phyloP scores from a whole-genome alignment of 352 stramenopile species.

The Phytophthora tubulina region DNA sequence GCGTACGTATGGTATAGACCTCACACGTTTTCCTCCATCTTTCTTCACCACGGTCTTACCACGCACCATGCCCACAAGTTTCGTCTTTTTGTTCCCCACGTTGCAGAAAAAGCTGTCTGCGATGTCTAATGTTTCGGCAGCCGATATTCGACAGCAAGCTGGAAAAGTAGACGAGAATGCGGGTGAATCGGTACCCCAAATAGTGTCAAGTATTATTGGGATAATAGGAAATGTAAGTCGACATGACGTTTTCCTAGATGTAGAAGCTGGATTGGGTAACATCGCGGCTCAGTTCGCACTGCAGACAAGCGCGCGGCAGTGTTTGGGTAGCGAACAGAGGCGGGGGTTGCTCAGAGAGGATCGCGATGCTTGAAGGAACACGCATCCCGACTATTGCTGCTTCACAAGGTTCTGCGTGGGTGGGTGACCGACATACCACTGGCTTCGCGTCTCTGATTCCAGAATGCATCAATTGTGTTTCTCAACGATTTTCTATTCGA shows the following conservation, averaged over 20 bases:
- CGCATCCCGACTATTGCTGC: not conserved
- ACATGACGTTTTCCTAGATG: constrained; percentile 11
- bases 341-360: not conserved
- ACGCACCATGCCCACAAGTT: not conserved
- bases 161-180: constrained; percentile 18
- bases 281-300: constrained; percentile 5
- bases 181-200: constrained; percentile 2
- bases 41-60: constrained; percentile 1
- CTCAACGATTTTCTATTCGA: constrained; percentile 14
- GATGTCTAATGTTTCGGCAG: not conserved
- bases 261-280: not conserved
- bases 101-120: not conserved
- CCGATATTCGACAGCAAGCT: constrained; percentile 3
- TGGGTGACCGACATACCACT: constrained; percentile 5
- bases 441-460: not conserved
- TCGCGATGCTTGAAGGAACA: not conserved
- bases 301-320: constrained; percentile 2
- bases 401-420: constrained; percentile 5
- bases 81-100: not conserved
- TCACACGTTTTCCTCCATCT: constrained; percentile 12
- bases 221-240: constrained; percentile 2
- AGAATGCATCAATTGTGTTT: not conserved
- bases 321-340: constrained; percentile 19
- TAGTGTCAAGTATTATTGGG: constrained; percentile 5
- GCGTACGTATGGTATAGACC: constrained; percentile 4